Conservation (phyloP, 306 rosid genomes). For the Ammopiptanthus mongolicus region DNA sequence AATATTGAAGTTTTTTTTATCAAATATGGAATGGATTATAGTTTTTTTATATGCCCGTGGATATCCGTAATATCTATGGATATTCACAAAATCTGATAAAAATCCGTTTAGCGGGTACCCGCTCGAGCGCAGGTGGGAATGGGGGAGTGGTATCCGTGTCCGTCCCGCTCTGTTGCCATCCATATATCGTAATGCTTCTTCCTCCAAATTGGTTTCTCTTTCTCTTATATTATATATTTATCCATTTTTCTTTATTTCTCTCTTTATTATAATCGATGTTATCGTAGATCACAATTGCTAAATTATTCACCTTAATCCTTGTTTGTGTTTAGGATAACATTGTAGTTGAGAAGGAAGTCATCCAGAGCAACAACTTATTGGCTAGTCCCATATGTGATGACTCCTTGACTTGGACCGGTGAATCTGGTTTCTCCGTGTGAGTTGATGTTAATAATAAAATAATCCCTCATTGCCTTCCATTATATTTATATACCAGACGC, state of each 20-base stretch:
- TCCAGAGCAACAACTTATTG: constrained; percentile 32
- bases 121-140: too few relatives aligned
- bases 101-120: too few relatives aligned
- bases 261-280: not conserved
- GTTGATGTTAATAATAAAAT: constrained; percentile 11
- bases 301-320: not conserved
- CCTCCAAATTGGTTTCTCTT: not conserved
- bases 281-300: too few relatives aligned
- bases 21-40: too few relatives aligned
- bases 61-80: too few relatives aligned
- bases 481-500: too few relatives aligned
- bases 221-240: not conserved
- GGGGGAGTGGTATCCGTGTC: too few relatives aligned
- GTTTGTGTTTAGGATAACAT: constrained; percentile 36
- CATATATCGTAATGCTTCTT: constrained; percentile 25
- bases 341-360: constrained; percentile 37
- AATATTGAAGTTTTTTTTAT: too few relatives aligned
- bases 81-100: too few relatives aligned
- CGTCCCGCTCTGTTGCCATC: too few relatives aligned
- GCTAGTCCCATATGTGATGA: constrained; percentile 83
- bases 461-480: not conserved
- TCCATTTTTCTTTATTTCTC: not conserved
- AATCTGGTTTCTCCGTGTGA: constrained; percentile 52
- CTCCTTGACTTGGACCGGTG: constrained; percentile 34
- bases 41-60: too few relatives aligned